Evolutionary conservation across 2,329 filamentous ascomycete genomes (phyloP).

Genomic region (Alternaria brassicae): DNA sequence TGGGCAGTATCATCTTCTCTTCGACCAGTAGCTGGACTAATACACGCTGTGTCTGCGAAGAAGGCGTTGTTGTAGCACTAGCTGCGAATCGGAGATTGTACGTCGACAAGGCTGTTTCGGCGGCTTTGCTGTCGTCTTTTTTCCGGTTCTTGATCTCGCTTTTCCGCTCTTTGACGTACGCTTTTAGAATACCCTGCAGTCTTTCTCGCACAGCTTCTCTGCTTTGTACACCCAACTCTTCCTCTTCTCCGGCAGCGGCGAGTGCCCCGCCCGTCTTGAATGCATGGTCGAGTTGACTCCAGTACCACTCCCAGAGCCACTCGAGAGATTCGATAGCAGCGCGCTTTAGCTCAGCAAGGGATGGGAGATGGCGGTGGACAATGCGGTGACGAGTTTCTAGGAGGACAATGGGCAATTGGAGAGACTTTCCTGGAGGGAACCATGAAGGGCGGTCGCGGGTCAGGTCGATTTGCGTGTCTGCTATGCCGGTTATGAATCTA

Average conservation of each 20-base stretch:
- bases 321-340: slow-evolving; percentile 73
- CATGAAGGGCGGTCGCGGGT: slow-evolving; percentile 38
- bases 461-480: slow-evolving; percentile 65
- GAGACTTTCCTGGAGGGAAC: slow-evolving; percentile 31
- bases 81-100: slow-evolving; percentile 22
- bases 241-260: background rate
- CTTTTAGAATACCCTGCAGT: slow-evolving; percentile 42
- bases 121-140: slow-evolving; percentile 20
- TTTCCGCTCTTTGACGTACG: slow-evolving; percentile 42
- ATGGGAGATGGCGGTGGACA: slow-evolving; percentile 86
- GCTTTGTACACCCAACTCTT: slow-evolving; percentile 12
- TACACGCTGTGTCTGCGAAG: slow-evolving; percentile 2
- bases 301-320: slow-evolving; percentile 94
- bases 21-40: slow-evolving; percentile 41
- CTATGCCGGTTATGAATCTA: slow-evolving; percentile 80
- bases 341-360: slow-evolving; percentile 73
- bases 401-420: slow-evolving; percentile 68
- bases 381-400: slow-evolving; percentile 90
- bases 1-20: slow-evolving; percentile 49
- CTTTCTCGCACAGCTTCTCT: slow-evolving; percentile 26
- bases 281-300: slow-evolving; percentile 62
- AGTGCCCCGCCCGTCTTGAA: slow-evolving; percentile 16
- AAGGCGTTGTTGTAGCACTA: slow-evolving; percentile 5
- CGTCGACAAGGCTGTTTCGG: slow-evolving; percentile 24
- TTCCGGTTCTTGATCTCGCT: slow-evolving; percentile 38